A percentile compares a stretch with the other conserved stretches of the same genome.
phyloP scores from a whole-genome alignment of 805 yeast species.

The Saitoella complicata region DNA sequence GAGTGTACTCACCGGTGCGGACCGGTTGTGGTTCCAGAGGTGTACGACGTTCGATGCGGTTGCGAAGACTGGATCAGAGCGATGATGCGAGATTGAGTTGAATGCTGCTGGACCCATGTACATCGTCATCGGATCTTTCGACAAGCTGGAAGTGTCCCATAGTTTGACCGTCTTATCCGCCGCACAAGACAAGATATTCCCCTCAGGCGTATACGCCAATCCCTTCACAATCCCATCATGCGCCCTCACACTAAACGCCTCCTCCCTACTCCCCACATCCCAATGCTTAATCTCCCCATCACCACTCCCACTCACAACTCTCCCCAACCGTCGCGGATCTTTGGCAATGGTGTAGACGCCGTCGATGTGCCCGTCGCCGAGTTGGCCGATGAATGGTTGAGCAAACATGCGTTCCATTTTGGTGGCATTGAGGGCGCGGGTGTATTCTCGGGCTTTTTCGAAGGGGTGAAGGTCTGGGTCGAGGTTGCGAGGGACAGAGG shows the following conservation, averaged over 20 bases:
- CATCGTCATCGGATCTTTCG: slow-evolving; percentile 18
- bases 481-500: slow-evolving; percentile 72
- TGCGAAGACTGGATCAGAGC: slow-evolving; percentile 54
- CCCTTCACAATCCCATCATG: slow-evolving; percentile 87
- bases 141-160: slow-evolving; percentile 54
- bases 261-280: slow-evolving; percentile 71
- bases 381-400: slow-evolving; percentile 86
- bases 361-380: slow-evolving; percentile 89
- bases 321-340: slow-evolving; percentile 50
- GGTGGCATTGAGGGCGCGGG: slow-evolving; percentile 87
- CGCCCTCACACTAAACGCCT: slow-evolving; percentile 62
- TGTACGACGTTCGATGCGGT: slow-evolving; percentile 86
- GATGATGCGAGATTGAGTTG: slow-evolving; percentile 28
- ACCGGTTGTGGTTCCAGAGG: slow-evolving; percentile 79
- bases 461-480: slow-evolving; percentile 93
- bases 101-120: neutral
- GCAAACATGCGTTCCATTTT: slow-evolving; percentile 67
- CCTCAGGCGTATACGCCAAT: slow-evolving; percentile 51
- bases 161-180: slow-evolving; percentile 77
- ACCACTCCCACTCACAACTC: slow-evolving; percentile 81
- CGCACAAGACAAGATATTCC: slow-evolving; percentile 65
- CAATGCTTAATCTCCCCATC: slow-evolving; percentile 91
- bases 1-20: slow-evolving; percentile 57
- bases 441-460: slow-evolving; percentile 91
- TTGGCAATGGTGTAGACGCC: slow-evolving; percentile 82